Conservation (phyloP, 2,329 filamentous ascomycete species). For the Colletotrichum truncatum region DNA sequence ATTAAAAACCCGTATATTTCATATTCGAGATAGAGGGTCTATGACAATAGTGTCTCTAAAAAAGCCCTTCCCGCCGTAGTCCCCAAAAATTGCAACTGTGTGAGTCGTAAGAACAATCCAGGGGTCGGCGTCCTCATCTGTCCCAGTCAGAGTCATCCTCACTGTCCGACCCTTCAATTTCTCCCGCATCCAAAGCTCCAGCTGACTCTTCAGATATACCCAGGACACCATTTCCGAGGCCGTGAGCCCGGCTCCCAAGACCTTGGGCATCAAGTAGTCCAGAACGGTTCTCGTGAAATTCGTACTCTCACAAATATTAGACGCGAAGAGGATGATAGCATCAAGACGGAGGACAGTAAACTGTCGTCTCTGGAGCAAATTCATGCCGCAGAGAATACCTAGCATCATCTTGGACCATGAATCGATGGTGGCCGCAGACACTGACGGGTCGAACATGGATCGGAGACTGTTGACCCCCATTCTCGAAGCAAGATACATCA, state of each 20-base stretch:
- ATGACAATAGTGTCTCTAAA: slow-evolving; percentile 13
- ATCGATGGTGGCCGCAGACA: neutral
- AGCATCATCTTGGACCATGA: slow-evolving; percentile 4
- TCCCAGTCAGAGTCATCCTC: neutral
- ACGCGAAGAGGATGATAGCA: neutral
- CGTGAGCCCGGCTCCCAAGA: neutral
- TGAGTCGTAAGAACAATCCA: neutral
- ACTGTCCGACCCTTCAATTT: neutral
- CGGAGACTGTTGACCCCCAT: slow-evolving; percentile 15
- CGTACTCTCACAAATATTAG: neutral
- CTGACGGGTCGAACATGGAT: slow-evolving; percentile 4
- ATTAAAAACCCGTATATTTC: no score
- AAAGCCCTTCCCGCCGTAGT: slow-evolving; percentile 11
- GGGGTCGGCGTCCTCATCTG: slow-evolving; percentile 8
- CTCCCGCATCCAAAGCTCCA: slow-evolving; percentile 7
- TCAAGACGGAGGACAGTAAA: slow-evolving; percentile 17
- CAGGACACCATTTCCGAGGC: slow-evolving; percentile 6
- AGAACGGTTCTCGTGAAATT: slow-evolving; percentile 16
- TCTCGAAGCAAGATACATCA: slow-evolving; percentile 4
- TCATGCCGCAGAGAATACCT: slow-evolving; percentile 17
- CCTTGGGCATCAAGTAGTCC: slow-evolving; percentile 10
- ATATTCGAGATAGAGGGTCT: neutral
- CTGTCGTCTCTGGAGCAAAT: slow-evolving; percentile 1
- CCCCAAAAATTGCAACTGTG: slow-evolving; percentile 8
- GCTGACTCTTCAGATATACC: neutral